Conservation (phyloP, 1,139 yeast species). For the Yamadazyma mexicana region DNA sequence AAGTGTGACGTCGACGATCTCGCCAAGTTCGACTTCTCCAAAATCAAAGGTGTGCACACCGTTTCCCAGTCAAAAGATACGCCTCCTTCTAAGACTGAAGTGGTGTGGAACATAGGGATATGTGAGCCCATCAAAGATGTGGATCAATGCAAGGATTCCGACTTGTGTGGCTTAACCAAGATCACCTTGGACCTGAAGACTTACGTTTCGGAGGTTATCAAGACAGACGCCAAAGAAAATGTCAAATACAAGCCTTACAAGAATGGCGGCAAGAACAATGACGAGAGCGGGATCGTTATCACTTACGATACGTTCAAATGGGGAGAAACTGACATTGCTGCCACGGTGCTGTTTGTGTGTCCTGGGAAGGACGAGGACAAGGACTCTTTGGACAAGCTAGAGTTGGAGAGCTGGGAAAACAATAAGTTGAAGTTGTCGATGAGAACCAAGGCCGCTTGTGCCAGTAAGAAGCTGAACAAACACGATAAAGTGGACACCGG, state of each 20-base stretch:
- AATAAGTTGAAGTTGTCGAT: conserved; percentile 25
- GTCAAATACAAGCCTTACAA: conserved; percentile 27
- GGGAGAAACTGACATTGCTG: conserved; percentile 62
- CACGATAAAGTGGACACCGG: conserved; percentile 25
- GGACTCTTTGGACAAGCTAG: conserved; percentile 34
- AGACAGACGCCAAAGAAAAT: conserved; percentile 39
- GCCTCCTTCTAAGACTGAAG: conserved; percentile 72
- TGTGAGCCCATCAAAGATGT: conserved; percentile 53
- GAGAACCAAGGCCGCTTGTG: conserved; percentile 40
- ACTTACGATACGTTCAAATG: conserved; percentile 60
- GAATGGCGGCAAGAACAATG: conserved; percentile 22
- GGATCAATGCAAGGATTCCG: conserved; percentile 61
- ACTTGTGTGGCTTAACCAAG: conserved; percentile 65
- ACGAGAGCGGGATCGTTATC: conserved; percentile 45
- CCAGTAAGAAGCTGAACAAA: conserved; percentile 20
- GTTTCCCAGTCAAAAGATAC: conserved; percentile 48
- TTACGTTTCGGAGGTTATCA: conserved; percentile 55
- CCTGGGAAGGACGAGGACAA: conserved; percentile 32
- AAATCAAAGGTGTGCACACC: conserved; percentile 49
- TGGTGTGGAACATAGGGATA: conserved; percentile 69
- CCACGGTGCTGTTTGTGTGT: conserved; percentile 56
- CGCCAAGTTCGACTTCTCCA: conserved; percentile 40
- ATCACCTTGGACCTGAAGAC: conserved; percentile 43
- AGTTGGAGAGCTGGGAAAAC: conserved; percentile 34
- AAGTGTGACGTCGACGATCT: conserved; percentile 47